Conservation (phyloP, 768 basidiomycete genomes). For the Hypsizygus marmoreus region DNA sequence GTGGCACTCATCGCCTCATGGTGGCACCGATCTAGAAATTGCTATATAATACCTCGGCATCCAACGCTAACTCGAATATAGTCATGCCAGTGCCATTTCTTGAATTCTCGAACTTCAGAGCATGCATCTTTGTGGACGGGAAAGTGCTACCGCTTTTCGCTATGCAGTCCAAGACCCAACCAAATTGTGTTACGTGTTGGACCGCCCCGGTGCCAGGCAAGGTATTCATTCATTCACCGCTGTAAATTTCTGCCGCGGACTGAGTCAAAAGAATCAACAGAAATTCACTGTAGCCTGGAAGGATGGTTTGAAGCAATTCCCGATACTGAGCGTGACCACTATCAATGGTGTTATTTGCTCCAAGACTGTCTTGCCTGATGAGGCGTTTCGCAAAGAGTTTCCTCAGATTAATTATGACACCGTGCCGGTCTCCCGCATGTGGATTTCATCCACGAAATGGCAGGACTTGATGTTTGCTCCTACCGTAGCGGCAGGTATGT, state of each 20-base stretch:
- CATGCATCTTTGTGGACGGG: constrained; percentile 24
- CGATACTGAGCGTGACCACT: constrained; percentile 19
- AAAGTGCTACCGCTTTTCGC: constrained; percentile 7
- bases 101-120: constrained; percentile 12
- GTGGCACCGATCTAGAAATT: too few species aligned
- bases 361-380: constrained; percentile 23
- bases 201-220: constrained; percentile 25
- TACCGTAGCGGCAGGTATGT: constrained; percentile 25
- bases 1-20: too few species aligned
- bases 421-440: constrained; percentile 22
- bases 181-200: constrained; percentile 18
- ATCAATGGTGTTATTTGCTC: constrained; percentile 27
- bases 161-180: constrained; percentile 14
- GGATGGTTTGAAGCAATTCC: constrained; percentile 14
- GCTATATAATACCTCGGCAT: too few species aligned
- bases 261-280: constrained; percentile 7
- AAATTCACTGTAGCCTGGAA: constrained; percentile 27
- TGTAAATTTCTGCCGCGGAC: background rate
- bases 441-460: constrained; percentile 31
- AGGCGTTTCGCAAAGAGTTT: constrained; percentile 4
- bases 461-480: constrained; percentile 32
- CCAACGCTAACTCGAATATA: too few species aligned
- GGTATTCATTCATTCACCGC: constrained; percentile 7
- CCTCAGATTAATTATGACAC: constrained; percentile 2
- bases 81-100: too few species aligned